Conservation (phyloP, 2,329 filamentous ascomycete species). For the Neofusicoccum sp. region DNA sequence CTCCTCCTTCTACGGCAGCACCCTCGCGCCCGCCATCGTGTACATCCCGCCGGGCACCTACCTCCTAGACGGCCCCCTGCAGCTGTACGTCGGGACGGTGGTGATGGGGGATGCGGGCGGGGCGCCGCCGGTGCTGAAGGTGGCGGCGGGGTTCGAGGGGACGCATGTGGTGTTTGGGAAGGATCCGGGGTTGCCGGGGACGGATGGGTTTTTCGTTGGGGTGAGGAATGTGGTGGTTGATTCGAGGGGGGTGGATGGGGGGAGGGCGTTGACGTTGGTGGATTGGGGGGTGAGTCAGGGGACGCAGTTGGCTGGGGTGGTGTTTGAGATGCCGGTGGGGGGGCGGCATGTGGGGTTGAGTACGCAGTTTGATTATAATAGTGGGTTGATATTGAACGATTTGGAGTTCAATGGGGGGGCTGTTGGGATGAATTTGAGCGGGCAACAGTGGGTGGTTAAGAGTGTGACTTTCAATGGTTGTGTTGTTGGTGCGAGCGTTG, state of each 20-base stretch:
- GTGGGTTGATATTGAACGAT: slow-evolving; percentile 28
- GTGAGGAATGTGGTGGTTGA: slow-evolving; percentile 33
- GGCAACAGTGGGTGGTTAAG: slow-evolving; percentile 42
- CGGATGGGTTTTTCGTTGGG: slow-evolving; percentile 33
- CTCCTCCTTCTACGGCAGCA: slow-evolving; percentile 21
- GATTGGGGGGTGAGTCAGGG: slow-evolving; percentile 35
- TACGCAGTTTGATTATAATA: slow-evolving; percentile 24
- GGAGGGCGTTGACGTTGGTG: slow-evolving; percentile 26
- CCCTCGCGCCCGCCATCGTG: slow-evolving; percentile 29
- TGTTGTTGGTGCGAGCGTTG: not conserved
- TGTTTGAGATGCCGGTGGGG: slow-evolving; percentile 38
- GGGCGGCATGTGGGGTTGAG: slow-evolving; percentile 40
- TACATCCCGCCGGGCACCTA: slow-evolving; percentile 33
- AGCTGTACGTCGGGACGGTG: slow-evolving; percentile 24
- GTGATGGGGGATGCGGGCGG: not conserved
- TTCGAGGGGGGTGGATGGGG: slow-evolving; percentile 26
- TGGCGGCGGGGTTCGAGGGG: not conserved
- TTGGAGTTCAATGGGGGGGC: slow-evolving; percentile 20
- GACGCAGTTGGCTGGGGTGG: slow-evolving; percentile 30
- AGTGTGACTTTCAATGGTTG: not conserved
- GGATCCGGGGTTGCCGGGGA: slow-evolving; percentile 24
- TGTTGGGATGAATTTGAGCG: slow-evolving; percentile 35
- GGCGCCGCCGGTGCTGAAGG: not conserved
- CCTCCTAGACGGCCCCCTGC: slow-evolving; percentile 26
- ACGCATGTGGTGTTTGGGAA: slow-evolving; percentile 25